These are phyloP conservation scores for Xerocomellus chrysenteron DNA, from an alignment of 768 basidiomycete species.

Conservation along the genomic window DNA sequence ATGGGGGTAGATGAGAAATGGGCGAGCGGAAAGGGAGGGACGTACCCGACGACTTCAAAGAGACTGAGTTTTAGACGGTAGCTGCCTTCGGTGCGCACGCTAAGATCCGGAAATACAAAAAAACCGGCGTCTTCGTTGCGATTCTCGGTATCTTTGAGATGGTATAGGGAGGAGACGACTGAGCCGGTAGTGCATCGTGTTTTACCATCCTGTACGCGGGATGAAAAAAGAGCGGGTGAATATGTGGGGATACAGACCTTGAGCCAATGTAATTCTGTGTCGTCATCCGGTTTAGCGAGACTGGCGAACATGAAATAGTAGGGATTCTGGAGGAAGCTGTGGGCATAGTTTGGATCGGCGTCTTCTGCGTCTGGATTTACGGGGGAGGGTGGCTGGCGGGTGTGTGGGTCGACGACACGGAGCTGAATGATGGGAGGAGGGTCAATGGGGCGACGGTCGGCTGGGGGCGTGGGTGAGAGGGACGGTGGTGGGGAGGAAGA, in stretches of 20 bases:
- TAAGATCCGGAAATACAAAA: constrained; percentile 95
- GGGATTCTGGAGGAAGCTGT: constrained; percentile 80
- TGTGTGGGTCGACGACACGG: constrained; percentile 70
- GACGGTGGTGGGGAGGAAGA: background rate
- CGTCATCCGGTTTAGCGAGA: constrained; percentile 85
- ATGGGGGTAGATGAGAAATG: constrained; percentile 10
- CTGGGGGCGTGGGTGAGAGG: constrained; percentile 38
- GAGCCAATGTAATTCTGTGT: constrained; percentile 85
- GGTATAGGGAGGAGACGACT: constrained; percentile 87
- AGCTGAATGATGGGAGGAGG: constrained; percentile 97
- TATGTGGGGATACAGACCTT: constrained; percentile 45
- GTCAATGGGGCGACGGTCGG: constrained; percentile 94
- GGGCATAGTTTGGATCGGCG: constrained; percentile 43
- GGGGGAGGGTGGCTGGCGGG: constrained; percentile 31
- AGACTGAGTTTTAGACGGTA: constrained; percentile 71
- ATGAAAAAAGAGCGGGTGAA: background rate
- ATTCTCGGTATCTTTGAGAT: constrained; percentile 76
- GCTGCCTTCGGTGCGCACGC: constrained; percentile 88
- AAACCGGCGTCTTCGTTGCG: constrained; percentile 76
- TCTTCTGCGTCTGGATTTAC: constrained; percentile 34
- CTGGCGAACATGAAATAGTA: constrained; percentile 97
- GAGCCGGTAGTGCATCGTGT: constrained; percentile 90
- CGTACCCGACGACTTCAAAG: constrained; percentile 91
- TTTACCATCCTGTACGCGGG: constrained; percentile 69
- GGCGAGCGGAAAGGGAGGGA: constrained; percentile 16